phyloP scores from a whole-genome alignment of 2,329 filamentous ascomycete genomes.

The Rhynchosporium graminicola region DNA sequence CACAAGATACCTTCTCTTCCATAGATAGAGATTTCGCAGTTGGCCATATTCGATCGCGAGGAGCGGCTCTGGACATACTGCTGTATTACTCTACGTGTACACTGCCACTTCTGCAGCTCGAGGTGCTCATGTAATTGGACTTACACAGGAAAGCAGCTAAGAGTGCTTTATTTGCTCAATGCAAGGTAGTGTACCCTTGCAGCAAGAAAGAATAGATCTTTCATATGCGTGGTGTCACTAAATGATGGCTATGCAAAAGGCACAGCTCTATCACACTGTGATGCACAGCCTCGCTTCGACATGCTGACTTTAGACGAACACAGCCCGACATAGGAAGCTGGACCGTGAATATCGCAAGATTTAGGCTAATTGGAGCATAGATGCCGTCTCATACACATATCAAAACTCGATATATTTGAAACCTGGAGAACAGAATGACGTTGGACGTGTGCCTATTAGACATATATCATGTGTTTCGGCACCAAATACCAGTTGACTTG shows the following conservation, averaged over 20 bases:
- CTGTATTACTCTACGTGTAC: background rate
- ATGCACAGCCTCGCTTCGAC: constrained; percentile 10
- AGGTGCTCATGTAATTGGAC: background rate
- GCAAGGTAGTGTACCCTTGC: background rate
- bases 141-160: background rate
- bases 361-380: background rate
- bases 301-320: background rate
- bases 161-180: background rate
- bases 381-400: background rate
- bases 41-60: background rate
- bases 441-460: background rate
- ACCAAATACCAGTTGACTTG: no score
- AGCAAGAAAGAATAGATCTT: background rate
- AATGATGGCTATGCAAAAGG: constrained; percentile 14
- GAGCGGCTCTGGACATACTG: background rate
- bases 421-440: background rate
- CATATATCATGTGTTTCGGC: no score
- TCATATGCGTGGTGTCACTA: constrained; percentile 9
- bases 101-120: background rate
- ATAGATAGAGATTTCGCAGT: background rate
- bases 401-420: background rate
- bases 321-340: constrained; percentile 6
- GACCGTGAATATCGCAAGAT: background rate
- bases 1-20: background rate
- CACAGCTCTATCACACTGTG: constrained; percentile 6